A percentile compares a stretch with the other conserved stretches of the same genome.
Evolutionary conservation across 164 flowering plant species (phyloP).

Genomic region (Warburgia ugandensis): DNA sequence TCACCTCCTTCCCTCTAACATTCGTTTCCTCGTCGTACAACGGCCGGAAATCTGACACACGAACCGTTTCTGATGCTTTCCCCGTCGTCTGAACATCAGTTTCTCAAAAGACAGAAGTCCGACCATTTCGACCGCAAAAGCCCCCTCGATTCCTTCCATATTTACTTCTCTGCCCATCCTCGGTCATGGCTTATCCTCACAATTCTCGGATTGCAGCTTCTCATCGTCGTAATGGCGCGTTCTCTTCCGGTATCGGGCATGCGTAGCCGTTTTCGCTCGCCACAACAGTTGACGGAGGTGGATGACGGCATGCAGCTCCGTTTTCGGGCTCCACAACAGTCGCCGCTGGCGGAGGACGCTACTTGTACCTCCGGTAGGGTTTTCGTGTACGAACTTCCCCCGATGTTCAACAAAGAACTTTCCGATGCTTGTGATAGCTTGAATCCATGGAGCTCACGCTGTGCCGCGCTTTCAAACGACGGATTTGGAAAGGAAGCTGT

Average conservation of each 20-base stretch:
- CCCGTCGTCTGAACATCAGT: constrained; percentile 5
- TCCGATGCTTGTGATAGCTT: constrained; percentile 41
- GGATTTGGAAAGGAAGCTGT: constrained; percentile 62
- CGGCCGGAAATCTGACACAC: too few species aligned
- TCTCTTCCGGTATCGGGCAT: constrained; percentile 14
- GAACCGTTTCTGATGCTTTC: too few species aligned
- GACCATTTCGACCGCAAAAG: constrained; percentile 5
- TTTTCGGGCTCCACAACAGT: constrained; percentile 12
- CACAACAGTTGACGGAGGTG: constrained; percentile 3
- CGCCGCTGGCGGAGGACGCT: too few species aligned
- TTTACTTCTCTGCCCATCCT: constrained; percentile 16
- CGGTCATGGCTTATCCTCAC: constrained; percentile 24
- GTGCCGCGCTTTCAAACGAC: constrained; percentile 50
- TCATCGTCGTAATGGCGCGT: constrained; percentile 14
- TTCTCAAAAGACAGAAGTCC: constrained; percentile 4
- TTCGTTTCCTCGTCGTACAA: too few species aligned
- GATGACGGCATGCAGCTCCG: background rate
- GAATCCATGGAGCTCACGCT: constrained; percentile 68
- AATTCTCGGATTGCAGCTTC: constrained; percentile 20
- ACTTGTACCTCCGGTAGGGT: constrained; percentile 51
- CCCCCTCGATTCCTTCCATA: too few species aligned
- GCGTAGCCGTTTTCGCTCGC: constrained; percentile 8
- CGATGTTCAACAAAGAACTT: constrained; percentile 45
- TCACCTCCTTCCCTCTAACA: too few species aligned
- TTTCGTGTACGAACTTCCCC: constrained; percentile 74